Percentiles rank a stretch among this genome's conserved stretches.
Evolutionary conservation across 1,284 basidiomycete species (phyloP).

Genomic region (Pascua guehoae): DNA sequence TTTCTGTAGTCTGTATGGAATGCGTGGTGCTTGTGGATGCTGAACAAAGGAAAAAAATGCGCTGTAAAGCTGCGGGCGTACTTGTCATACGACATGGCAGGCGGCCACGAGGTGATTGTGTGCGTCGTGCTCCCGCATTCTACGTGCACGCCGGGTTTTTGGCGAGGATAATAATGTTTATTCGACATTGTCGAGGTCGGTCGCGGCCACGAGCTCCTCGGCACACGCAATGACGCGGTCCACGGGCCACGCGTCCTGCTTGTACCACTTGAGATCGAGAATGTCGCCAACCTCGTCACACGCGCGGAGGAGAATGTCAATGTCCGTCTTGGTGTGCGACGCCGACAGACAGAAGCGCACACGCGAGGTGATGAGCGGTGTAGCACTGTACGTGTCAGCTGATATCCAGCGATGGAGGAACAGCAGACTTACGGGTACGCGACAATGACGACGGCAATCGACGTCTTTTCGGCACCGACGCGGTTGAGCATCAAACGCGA

Average conservation of each 20-base stretch:
- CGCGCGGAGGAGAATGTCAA: constrained; percentile 79
- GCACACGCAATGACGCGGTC: constrained; percentile 73
- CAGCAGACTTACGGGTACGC: constrained; percentile 59
- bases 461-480: constrained; percentile 57
- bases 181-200: constrained; percentile 14
- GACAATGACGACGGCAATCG: constrained; percentile 81
- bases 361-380: constrained; percentile 81
- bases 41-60: no score
- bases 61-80: no score
- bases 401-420: constrained; percentile 17
- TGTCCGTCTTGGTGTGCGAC: constrained; percentile 93
- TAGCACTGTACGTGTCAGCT: constrained; percentile 61
- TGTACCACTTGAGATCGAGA: constrained; percentile 77
- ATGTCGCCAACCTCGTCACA: constrained; percentile 89
- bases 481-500: constrained; percentile 82
- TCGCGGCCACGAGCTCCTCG: constrained; percentile 66
- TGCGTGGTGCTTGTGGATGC: no score
- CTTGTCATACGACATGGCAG: no score
- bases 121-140: no score
- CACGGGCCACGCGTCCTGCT: constrained; percentile 70
- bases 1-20: no score
- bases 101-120: no score
- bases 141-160: neutral
- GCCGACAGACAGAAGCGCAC: constrained; percentile 94
- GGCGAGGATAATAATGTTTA: neutral